Evolutionary conservation across 495 filamentous ascomycete species (phyloP), one percentile per base, ranked within the genome.

Genomic region (Halenospora varia): DNA sequence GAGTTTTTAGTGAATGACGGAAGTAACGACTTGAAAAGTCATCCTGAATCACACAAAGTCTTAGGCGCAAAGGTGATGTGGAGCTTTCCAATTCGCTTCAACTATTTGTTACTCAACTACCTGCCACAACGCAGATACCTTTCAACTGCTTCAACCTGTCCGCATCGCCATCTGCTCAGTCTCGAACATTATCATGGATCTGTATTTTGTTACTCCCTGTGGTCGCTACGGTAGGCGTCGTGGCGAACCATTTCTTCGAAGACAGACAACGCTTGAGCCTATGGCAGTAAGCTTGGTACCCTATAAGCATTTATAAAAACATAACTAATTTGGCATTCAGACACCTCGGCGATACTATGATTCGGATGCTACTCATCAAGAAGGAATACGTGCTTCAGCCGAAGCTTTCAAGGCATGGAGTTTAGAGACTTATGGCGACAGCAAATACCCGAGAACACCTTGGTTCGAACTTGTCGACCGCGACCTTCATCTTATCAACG

Each of bases 311-410:
- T 45, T 45, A 6, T 4, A 4, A 20, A 8, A 9, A 6, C 6
- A n/a, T 3, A 23, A 6, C 39, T 39, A 4, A 22, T 3, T 25
- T 15, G 10, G 2, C 20, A n/a, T 22, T 22, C n/a, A 48, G 25
- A 56, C 44, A 23, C 53, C 45, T 29, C 15, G 53, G 18, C 48
- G 53, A 19, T 56, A 56, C 18, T 56, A 56, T 15, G 17, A 39
- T 10, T 48, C 53, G 2, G 53, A 56, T 11, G 17, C 22, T 1
- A 15, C 17, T 25, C 19, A 48, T 40, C 9, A 22, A 17, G 42
- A 35, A 39, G 53, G 53, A 10, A 2, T 17, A 18, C 15, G 25
- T 9, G 25, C 25, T 2, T 39, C 44, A 23, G 44, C 42, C 24
- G 23, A 39, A 11, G 53, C 44, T 18, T 56, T 39, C 24, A 25